phyloP scores from a whole-genome alignment of 2,329 filamentous ascomycete species.

The Ceratocystis smalleyi region DNA sequence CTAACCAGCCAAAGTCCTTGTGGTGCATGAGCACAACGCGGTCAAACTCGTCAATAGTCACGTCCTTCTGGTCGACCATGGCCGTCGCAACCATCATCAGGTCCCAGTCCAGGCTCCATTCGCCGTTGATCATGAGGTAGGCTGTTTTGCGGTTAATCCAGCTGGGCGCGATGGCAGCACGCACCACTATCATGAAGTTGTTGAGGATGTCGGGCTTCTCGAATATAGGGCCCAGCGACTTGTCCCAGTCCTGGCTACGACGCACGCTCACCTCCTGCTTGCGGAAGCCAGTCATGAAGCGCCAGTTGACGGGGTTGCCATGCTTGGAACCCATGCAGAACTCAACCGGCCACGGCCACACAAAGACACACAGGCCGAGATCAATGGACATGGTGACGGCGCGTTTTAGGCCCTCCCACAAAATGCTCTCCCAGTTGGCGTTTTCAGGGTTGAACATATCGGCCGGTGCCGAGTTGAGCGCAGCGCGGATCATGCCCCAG shows the following conservation, averaged over 20 bases:
- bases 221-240: conserved; percentile 39
- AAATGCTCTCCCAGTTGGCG: conserved; percentile 41
- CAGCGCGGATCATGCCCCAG: conserved; percentile 45
- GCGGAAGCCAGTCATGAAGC: conserved; percentile 59
- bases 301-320: conserved; percentile 55
- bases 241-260: conserved; percentile 58
- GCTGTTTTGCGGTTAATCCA: conserved; percentile 65
- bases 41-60: conserved; percentile 47
- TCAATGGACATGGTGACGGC: conserved; percentile 56
- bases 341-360: conserved; percentile 58
- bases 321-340: conserved; percentile 48
- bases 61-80: conserved; percentile 47
- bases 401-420: conserved; percentile 42
- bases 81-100: conserved; percentile 60
- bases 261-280: conserved; percentile 68
- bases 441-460: conserved; percentile 46
- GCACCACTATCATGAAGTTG: conserved; percentile 45
- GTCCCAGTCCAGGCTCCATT: conserved; percentile 79
- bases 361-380: conserved; percentile 49
- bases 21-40: conserved; percentile 55
- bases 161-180: conserved; percentile 52
- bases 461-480: conserved; percentile 50
- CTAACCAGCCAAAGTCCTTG: conserved; percentile 51
- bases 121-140: conserved; percentile 67
- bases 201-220: conserved; percentile 25